Percentiles rank a stretch among this genome's conserved stretches.
Evolutionary conservation across 1,139 yeast genomes (phyloP).

Genomic region (Candida sp.): DNA sequence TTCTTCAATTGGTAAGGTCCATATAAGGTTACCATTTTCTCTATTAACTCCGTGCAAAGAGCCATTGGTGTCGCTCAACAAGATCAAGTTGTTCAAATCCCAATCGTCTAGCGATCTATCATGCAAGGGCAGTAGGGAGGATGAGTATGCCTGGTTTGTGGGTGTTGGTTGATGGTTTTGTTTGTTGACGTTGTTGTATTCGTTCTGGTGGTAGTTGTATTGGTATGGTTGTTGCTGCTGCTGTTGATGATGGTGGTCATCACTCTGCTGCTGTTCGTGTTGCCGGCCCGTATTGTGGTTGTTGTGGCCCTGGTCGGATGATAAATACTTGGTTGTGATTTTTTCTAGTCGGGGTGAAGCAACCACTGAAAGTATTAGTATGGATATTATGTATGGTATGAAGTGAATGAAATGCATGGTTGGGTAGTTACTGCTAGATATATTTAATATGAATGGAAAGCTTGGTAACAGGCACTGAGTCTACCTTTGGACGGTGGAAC

Average conservation of each 20-base stretch:
- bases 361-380: constrained; percentile 10
- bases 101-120: constrained; percentile 54
- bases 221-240: background rate
- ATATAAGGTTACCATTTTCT: constrained; percentile 72
- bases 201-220: constrained; percentile 10
- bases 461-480: too few relatives aligned
- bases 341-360: constrained; percentile 31
- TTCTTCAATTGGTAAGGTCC: constrained; percentile 70
- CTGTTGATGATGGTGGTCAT: background rate
- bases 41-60: constrained; percentile 83
- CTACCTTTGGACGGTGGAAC: too few relatives aligned
- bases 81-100: constrained; percentile 60
- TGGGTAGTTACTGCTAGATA: too few relatives aligned
- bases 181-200: constrained; percentile 8
- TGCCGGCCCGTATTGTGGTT: constrained; percentile 6
- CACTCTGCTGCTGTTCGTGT: background rate
- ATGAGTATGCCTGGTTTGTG: constrained; percentile 4
- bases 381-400: constrained; percentile 7
- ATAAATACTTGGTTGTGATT: constrained; percentile 18
- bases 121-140: constrained; percentile 35
- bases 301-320: constrained; percentile 7
- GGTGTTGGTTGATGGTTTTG: constrained; percentile 5
- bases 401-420: constrained; percentile 5
- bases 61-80: constrained; percentile 90
- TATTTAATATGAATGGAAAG: too few relatives aligned